Base-by-base conservation (phyloP, 163 green algal genomes). In the Scenedesmus sp. region DNA sequence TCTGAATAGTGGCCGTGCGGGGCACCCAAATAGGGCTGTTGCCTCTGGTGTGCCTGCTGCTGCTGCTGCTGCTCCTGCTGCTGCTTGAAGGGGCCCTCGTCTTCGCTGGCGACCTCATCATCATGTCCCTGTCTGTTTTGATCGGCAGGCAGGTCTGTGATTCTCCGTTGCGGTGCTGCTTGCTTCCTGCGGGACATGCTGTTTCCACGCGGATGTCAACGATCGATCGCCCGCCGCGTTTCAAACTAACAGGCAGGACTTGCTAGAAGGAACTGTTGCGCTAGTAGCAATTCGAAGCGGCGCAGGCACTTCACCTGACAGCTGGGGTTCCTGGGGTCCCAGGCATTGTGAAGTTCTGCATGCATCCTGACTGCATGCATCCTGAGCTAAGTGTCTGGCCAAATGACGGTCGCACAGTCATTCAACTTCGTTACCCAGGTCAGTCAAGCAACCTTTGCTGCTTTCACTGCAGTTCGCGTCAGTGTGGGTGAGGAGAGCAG, bases 101-200 rank as follows among this genome's bases (percentile, higher is more conserved):
- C 65, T 20, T 40, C 65, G 30, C 65, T 76, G 30, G 65, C 37
- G 30, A 18, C 30, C 65, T 76, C 65, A 9, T 40, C 65, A 37
- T 76, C 65, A 40, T 76, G 30, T 37, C 5, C 30, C 12, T 40
- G 30, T 40, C 40, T 40, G 26, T 40, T 15, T 9, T 76, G 6
- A 18, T 40, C 6, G 40, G 30, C 65, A 76, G 65, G 65, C 18
- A 76, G 30, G 30, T 76, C 65, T 37, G 65, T 76, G 65, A 76
- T 76, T 76, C 65, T 76, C 16, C 30, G 65, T 20, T 76, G 65
- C 65, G 65, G 65, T 18, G 65, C 65, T 76, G 65, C 65, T 37
- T 76, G 65, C 30, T 76, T 76, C 30, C 65, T 76, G 65, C 65
- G 65, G 16, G 65, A 76, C 65, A 76, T 76, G 65, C 65, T 40